Conservation (phyloP, 2,329 filamentous ascomycete species). For the Cladophialophora carrionii region DNA sequence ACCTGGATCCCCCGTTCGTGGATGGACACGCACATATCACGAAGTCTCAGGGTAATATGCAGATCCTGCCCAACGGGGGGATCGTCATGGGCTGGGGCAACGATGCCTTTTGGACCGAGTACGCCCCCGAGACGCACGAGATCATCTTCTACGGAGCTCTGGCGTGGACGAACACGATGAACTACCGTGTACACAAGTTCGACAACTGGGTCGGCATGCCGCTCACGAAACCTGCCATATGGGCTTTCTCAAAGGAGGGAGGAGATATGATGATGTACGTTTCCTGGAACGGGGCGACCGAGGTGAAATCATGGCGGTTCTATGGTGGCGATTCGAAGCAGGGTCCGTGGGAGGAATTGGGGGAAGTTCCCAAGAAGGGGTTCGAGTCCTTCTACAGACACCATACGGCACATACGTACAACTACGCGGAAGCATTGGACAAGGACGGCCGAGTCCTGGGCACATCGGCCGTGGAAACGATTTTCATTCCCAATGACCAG, state of each 20-base stretch:
- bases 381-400: slow-evolving; percentile 47
- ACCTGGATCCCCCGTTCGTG: slow-evolving; percentile 40
- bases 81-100: slow-evolving; percentile 51
- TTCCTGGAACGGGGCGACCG: slow-evolving; percentile 56
- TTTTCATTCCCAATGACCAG: slow-evolving; percentile 45
- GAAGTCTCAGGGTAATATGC: slow-evolving; percentile 46
- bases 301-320: slow-evolving; percentile 48
- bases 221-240: slow-evolving; percentile 48
- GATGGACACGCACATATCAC: slow-evolving; percentile 31
- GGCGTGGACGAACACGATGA: slow-evolving; percentile 45
- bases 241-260: slow-evolving; percentile 44
- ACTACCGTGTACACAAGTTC: slow-evolving; percentile 50
- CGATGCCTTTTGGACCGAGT: slow-evolving; percentile 47
- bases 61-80: slow-evolving; percentile 46
- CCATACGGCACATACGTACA: slow-evolving; percentile 19
- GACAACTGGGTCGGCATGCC: slow-evolving; percentile 47
- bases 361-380: slow-evolving; percentile 42
- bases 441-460: slow-evolving; percentile 42
- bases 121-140: slow-evolving; percentile 40
- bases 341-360: slow-evolving; percentile 41
- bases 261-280: slow-evolving; percentile 41
- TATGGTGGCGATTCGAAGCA: slow-evolving; percentile 39
- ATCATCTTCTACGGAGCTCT: slow-evolving; percentile 46
- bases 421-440: slow-evolving; percentile 46
- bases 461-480: slow-evolving; percentile 43